Evolutionary conservation across 768 basidiomycete genomes (phyloP), one percentile per base, ranked within the genome.

Genomic region (Polyporus arcularius): DNA sequence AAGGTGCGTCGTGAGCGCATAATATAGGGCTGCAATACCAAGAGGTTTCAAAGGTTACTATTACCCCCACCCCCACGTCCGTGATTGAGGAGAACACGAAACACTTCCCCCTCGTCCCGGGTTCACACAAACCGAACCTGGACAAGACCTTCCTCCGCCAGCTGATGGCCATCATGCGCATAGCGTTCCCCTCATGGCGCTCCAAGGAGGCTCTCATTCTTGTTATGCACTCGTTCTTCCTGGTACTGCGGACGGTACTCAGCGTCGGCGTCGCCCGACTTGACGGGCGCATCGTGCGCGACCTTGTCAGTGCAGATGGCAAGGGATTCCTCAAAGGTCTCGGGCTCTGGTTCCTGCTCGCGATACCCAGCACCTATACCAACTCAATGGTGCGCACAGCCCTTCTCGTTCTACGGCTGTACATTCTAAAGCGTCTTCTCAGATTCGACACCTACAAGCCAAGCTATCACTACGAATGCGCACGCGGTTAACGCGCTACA

Each of bases 341-440:
- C 1, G 89, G 79, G 0, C 78, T 92, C 56, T 98, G 96, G 96
- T 97, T 96, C 69, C 77, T 86, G 10, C 80, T 98, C 10, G 94
- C 95, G 2, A 81, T 98, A 28, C 96, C 96, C 0, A 94, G 92
- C 70, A 94, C 94, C 21, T 95, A 94, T 71, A 98, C 96, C 0
- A 98, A 98, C 70, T 88, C 92, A 2, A 94, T 98, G 92, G 93
- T 92, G 35, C 51, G 77, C 61, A 12, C 45, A 2, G 5, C 30
- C 16, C 40, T 14, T 67, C 30, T 41, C 52, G 0, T 5, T 32
- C 14, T 40, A 2, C 57, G 32, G 3, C 1, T 35, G 4, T 11
- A 14, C 30, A 21, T 49, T 15, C 4, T 26, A 26, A n/a, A 28
- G 46, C 5, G 26, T 15, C 16, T 16, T 10, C 6, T 38, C 39